These are phyloP conservation scores for Alliaria petiolata DNA, from an alignment of 345 rosid species.

Conservation along the genomic window DNA sequence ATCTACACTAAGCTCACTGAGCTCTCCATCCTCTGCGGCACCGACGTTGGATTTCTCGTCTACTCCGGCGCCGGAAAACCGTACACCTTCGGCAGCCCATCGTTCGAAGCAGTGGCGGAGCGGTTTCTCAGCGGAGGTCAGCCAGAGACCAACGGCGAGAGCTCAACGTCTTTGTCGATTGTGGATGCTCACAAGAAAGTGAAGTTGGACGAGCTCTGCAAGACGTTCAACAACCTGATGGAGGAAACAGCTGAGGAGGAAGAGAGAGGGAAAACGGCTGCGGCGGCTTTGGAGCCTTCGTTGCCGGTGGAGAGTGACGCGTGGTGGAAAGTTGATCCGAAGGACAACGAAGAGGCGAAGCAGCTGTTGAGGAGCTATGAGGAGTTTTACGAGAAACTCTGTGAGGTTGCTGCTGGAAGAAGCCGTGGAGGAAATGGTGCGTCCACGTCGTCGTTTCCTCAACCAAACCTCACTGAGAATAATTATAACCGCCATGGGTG, in stretches of 20 bases:
- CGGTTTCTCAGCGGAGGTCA: background rate
- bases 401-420: background rate
- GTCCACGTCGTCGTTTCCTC: background rate
- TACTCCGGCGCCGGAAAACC: constrained; percentile 12
- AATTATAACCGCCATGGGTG: background rate
- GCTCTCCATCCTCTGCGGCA: constrained; percentile 20
- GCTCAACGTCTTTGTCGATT: background rate
- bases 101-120: background rate
- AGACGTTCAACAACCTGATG: background rate
- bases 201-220: background rate
- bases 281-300: background rate
- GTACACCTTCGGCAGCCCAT: constrained; percentile 10
- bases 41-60: background rate
- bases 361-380: background rate
- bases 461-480: background rate
- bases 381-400: background rate
- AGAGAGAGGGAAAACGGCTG: background rate
- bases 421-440: background rate
- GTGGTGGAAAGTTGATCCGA: constrained; percentile 4
- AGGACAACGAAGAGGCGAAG: background rate
- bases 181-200: background rate
- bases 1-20: constrained; percentile 15
- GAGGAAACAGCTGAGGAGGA: background rate
- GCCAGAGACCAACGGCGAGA: background rate
- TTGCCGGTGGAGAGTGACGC: background rate